These are phyloP conservation scores for Coix lacrymajobi DNA, from an alignment of 176 grass and related monocot species.

Conservation along the genomic window DNA sequence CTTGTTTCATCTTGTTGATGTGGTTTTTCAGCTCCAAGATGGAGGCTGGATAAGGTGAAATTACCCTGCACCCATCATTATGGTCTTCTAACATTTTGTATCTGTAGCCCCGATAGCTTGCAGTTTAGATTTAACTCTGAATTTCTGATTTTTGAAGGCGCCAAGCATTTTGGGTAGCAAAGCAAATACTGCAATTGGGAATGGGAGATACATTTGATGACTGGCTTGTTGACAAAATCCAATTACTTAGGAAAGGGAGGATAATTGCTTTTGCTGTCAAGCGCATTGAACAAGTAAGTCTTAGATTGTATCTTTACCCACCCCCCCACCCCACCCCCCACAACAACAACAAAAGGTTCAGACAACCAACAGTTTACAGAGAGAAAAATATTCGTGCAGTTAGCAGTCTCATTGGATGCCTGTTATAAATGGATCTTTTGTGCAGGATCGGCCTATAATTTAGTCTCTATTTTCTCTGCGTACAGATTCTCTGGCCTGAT, in stretches of 20 bases:
- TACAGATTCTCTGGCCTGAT: conserved; percentile 97
- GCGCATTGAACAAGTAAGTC: conserved; percentile 85
- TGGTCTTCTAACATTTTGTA: conserved; percentile 15
- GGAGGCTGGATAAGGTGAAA: conserved; percentile 95
- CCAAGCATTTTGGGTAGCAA: conserved; percentile 99
- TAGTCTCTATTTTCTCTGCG: conserved; percentile 14
- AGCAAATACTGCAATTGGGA: conserved; percentile 94
- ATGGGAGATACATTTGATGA: conserved; percentile 99
- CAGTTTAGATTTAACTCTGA: neutral
- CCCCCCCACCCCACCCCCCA: too few relatives aligned
- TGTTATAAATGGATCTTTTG: neutral
- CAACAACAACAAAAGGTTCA: neutral
- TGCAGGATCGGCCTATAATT: neutral
- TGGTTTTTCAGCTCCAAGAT: conserved; percentile 93
- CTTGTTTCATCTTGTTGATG: conserved; percentile 94
- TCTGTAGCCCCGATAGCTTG: neutral
- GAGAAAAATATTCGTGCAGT: neutral
- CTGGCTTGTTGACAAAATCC: conserved; percentile 99
- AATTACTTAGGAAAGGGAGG: conserved; percentile 77
- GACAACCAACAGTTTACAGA: neutral
- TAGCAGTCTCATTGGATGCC: neutral
- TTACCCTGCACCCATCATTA: conserved; percentile 21
- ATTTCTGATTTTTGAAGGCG: conserved; percentile 47
- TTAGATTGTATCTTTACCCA: neutral
- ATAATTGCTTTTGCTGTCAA: conserved; percentile 85